phyloP scores from a whole-genome alignment of 179 eudicot species.

The Pouteria campechiana region DNA sequence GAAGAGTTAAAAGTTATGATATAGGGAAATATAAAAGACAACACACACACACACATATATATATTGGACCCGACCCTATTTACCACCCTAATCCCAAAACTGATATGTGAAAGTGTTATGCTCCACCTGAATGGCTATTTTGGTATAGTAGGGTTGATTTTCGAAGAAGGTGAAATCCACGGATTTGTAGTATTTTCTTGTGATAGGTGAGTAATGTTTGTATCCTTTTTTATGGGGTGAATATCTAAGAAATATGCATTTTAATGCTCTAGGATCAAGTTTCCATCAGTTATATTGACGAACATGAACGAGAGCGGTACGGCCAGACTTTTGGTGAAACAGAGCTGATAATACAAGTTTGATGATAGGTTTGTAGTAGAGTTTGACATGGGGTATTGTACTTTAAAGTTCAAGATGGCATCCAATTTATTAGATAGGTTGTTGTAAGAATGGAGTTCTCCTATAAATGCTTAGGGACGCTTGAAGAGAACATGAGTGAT shows the following conservation, averaged over 20 bases:
- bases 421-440: not conserved
- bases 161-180: no score
- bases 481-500: not conserved
- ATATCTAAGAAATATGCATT: not conserved
- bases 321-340: not conserved
- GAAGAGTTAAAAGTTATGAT: no score
- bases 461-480: not conserved
- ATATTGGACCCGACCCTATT: no score
- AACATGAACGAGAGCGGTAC: not conserved
- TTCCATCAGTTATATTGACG: not conserved
- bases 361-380: not conserved
- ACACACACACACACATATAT: no score
- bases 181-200: not conserved
- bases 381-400: not conserved
- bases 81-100: no score
- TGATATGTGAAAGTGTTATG: no score
- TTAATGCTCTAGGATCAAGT: not conserved
- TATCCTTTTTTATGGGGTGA: no score
- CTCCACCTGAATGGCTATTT: no score
- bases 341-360: not conserved
- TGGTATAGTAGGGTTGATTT: no score
- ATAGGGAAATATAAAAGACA: no score
- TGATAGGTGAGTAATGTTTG: not conserved
- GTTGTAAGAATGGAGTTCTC: not conserved
- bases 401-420: not conserved